phyloP scores from a whole-genome alignment of 768 basidiomycete species.

The Omphalotus guepiniiformis region DNA sequence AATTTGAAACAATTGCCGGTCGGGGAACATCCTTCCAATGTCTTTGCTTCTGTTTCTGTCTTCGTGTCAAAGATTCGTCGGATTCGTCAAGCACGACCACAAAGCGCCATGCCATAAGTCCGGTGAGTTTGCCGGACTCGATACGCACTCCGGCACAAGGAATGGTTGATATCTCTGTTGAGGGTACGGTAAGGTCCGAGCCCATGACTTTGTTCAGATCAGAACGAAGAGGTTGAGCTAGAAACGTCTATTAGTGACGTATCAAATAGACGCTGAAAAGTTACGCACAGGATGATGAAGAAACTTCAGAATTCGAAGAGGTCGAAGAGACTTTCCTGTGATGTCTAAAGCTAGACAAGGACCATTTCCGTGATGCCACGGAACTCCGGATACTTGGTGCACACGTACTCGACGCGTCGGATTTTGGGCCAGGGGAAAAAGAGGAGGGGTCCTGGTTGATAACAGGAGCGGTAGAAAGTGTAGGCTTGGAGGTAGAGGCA shows the following conservation, averaged over 20 bases:
- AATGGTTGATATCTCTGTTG: slow-evolving; percentile 17
- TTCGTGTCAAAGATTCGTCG: neutral
- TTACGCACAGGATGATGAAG: neutral
- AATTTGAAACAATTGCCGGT: slow-evolving; percentile 17
- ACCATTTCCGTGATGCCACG: neutral
- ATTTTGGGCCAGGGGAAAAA: neutral
- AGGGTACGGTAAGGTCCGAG: slow-evolving; percentile 15
- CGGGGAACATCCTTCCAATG: neutral
- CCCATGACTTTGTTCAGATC: slow-evolving; percentile 21
- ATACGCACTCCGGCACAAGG: slow-evolving; percentile 25
- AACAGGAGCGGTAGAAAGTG: neutral
- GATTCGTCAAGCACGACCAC: slow-evolving; percentile 12
- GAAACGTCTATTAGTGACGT: neutral
- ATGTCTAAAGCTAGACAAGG: neutral
- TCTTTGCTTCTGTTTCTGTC: neutral
- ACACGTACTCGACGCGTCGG: slow-evolving; percentile 3
- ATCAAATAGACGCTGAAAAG: neutral
- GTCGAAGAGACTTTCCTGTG: neutral
- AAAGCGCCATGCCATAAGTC: slow-evolving; percentile 24
- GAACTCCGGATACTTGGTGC: neutral
- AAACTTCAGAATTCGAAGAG: neutral
- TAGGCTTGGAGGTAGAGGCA: no score
- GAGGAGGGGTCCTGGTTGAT: neutral
- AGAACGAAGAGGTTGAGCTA: slow-evolving; percentile 6
- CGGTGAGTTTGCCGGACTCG: slow-evolving; percentile 15